phyloP scores from a whole-genome alignment of 257 asterid genomes.

The Ocimum tenuiflorum region DNA sequence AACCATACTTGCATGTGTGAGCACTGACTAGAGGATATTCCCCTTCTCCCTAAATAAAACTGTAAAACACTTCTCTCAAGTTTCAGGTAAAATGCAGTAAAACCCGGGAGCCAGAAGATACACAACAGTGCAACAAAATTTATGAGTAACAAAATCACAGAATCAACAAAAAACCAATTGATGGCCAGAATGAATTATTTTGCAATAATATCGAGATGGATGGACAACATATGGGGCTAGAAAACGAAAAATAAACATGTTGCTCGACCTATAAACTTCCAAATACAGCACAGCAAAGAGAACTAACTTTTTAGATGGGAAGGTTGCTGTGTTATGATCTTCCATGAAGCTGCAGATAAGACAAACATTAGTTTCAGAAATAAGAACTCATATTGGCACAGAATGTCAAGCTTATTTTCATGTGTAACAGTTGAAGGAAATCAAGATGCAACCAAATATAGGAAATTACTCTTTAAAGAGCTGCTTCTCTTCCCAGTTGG shows the following conservation, averaged over 20 bases:
- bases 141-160: not conserved
- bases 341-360: slow-evolving; percentile 79
- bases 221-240: not conserved
- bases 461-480: slow-evolving; percentile 75
- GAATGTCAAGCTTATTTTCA: not conserved
- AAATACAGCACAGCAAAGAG: not conserved
- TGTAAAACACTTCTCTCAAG: not conserved
- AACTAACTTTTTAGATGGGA: slow-evolving; percentile 89
- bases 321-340: slow-evolving; percentile 97
- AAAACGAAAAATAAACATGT: not conserved
- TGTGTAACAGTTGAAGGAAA: not conserved
- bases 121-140: not conserved
- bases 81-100: no score
- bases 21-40: not conserved
- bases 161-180: not conserved
- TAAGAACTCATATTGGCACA: not conserved
- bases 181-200: not conserved
- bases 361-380: slow-evolving; percentile 1
- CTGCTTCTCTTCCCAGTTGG: slow-evolving; percentile 97
- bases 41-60: no score
- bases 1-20: not conserved
- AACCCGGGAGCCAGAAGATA: not conserved
- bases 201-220: not conserved
- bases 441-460: not conserved
- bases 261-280: not conserved